Conservation (phyloP, 2,329 filamentous ascomycete genomes). For the Trichoderma oligosporum region DNA sequence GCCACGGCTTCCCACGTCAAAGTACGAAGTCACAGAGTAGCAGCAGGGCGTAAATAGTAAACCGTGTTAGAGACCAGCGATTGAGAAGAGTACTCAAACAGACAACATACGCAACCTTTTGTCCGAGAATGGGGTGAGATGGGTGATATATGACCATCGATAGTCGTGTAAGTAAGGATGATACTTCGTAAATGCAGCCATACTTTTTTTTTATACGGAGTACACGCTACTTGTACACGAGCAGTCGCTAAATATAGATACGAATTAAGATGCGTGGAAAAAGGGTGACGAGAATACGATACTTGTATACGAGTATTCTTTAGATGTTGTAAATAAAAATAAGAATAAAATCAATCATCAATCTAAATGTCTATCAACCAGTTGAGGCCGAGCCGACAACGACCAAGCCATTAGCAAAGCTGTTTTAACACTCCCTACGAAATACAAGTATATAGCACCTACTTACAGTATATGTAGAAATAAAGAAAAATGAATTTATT, state of each 20-base stretch:
- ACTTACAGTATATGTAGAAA: too few species aligned
- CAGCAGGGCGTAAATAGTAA: too few species aligned
- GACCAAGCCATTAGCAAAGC: too few species aligned
- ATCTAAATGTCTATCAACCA: not conserved
- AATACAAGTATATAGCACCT: too few species aligned
- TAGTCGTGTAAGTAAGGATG: constrained; percentile 1
- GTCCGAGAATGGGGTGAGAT: not conserved
- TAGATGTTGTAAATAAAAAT: not conserved
- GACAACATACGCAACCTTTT: not conserved
- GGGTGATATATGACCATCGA: constrained; percentile 12
- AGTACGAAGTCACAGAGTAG: too few species aligned
- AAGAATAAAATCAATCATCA: not conserved
- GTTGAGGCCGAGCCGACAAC: not conserved
- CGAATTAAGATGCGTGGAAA: not conserved
- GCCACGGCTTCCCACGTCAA: constrained; percentile 8
- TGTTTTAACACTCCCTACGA: too few species aligned
- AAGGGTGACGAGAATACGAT: not conserved
- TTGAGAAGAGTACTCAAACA: not conserved
- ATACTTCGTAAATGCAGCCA: constrained; percentile 14
- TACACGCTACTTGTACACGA: too few species aligned
- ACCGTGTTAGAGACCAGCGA: not conserved
- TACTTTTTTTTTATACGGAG: too few species aligned
- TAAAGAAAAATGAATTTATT: too few species aligned
- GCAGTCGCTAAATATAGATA: constrained; percentile 7
- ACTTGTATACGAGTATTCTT: not conserved